Conservation (phyloP, 75 land plant genomes). For the Pinus albicaulis region DNA sequence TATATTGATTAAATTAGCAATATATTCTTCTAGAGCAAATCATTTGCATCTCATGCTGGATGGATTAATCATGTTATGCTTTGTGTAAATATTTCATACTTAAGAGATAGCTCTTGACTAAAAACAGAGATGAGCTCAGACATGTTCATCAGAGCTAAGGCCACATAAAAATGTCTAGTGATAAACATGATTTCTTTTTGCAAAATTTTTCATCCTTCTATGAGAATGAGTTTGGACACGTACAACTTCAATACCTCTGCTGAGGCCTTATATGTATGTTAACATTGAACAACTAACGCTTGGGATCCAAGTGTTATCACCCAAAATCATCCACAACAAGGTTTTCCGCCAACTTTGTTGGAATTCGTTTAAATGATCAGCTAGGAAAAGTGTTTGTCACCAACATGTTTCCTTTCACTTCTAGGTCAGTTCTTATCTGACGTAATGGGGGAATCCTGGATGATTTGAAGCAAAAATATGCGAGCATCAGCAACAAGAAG, state of each 20-base stretch:
- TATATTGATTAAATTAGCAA: background rate
- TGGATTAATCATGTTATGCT: background rate
- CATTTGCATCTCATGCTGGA: background rate
- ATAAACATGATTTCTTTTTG: background rate
- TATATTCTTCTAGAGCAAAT: background rate
- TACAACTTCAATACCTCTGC: background rate
- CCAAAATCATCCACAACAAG: too few species aligned
- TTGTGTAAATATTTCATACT: slow-evolving; percentile 1
- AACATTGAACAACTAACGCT: background rate
- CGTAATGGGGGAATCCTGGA: too few species aligned
- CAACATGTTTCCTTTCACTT: too few species aligned
- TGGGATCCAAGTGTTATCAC: background rate
- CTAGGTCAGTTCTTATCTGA: too few species aligned
- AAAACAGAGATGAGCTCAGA: background rate
- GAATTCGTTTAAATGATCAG: background rate
- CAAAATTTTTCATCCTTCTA: too few species aligned
- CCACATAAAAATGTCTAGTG: background rate
- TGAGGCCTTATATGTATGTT: background rate
- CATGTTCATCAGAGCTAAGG: background rate
- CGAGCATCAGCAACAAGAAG: too few species aligned
- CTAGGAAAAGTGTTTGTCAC: too few species aligned
- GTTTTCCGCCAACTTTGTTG: background rate
- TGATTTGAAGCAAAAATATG: too few species aligned
- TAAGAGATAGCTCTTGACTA: background rate
- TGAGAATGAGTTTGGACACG: too few species aligned